Conservation (phyloP, 2,329 filamentous ascomycete genomes). For the Rhinocladiella mackenziei region DNA sequence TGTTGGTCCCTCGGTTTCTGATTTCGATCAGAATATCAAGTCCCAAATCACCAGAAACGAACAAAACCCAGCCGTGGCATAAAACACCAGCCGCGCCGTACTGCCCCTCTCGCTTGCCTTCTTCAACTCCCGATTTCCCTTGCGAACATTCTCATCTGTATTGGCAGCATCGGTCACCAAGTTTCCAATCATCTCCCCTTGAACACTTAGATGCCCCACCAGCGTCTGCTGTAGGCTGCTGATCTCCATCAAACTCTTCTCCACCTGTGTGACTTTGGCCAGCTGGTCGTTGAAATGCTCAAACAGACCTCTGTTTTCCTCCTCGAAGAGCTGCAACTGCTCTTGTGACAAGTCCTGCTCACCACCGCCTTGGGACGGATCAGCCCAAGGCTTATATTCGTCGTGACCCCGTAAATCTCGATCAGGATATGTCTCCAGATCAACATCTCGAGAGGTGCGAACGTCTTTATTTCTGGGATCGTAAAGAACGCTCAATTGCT, state of each 20-base stretch:
- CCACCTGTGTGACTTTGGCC: slow-evolving; percentile 88
- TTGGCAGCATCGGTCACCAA: slow-evolving; percentile 77
- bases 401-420: slow-evolving; percentile 27
- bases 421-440: slow-evolving; percentile 7
- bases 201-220: slow-evolving; percentile 76
- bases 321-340: slow-evolving; percentile 87
- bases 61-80: slow-evolving; percentile 71
- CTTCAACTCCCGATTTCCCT: slow-evolving; percentile 87
- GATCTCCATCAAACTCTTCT: slow-evolving; percentile 88
- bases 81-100: slow-evolving; percentile 73
- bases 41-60: slow-evolving; percentile 74
- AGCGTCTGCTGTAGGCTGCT: slow-evolving; percentile 86
- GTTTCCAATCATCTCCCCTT: slow-evolving; percentile 84
- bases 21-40: slow-evolving; percentile 54
- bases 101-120: slow-evolving; percentile 69
- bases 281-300: slow-evolving; percentile 91
- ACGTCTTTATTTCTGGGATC: slow-evolving; percentile 50
- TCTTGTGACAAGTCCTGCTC: slow-evolving; percentile 65
- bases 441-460: slow-evolving; percentile 8
- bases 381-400: slow-evolving; percentile 27
- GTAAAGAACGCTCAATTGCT: slow-evolving; percentile 78
- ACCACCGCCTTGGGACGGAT: slow-evolving; percentile 32
- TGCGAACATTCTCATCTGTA: slow-evolving; percentile 80
- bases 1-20: not conserved
- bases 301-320: slow-evolving; percentile 88